A percentile compares a stretch with the other conserved stretches of the same genome.
Conservation (phyloP, 1,284 basidiomycete genomes). For the Boletus hoseneyae region DNA sequence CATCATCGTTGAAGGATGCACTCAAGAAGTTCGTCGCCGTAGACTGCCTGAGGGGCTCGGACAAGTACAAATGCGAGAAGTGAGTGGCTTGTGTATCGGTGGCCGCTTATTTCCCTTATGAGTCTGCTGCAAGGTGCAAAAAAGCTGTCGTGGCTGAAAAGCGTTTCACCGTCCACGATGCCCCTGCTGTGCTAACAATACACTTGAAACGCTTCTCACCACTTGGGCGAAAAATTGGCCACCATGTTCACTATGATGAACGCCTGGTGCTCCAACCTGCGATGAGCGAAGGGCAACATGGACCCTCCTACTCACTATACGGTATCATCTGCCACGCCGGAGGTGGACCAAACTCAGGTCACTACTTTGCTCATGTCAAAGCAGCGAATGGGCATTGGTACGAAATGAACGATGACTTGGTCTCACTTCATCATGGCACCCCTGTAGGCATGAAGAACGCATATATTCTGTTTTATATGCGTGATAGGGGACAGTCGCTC, state of each 20-base stretch:
- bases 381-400: constrained; percentile 75
- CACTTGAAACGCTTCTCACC: constrained; percentile 96
- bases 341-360: constrained; percentile 89
- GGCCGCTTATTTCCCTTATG: background rate
- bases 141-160: constrained; percentile 86
- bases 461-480: constrained; percentile 92
- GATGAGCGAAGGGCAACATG: constrained; percentile 79
- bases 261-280: constrained; percentile 72
- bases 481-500: constrained; percentile 69
- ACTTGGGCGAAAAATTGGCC: constrained; percentile 82
- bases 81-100: constrained; percentile 41
- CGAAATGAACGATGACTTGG: constrained; percentile 92
- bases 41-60: constrained; percentile 83
- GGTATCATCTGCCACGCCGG: constrained; percentile 95
- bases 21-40: constrained; percentile 80
- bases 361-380: constrained; percentile 91
- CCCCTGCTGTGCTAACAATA: constrained; percentile 90
- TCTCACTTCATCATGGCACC: constrained; percentile 42
- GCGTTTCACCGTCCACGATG: constrained; percentile 82
- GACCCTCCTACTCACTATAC: constrained; percentile 84
- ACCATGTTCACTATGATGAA: constrained; percentile 78
- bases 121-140: constrained; percentile 65
- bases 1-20: constrained; percentile 67
- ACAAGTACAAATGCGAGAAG: constrained; percentile 99
- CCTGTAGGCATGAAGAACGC: constrained; percentile 76